Evolutionary conservation across 805 yeast species (phyloP), one percentile per base, ranked within the genome.

Genomic region (Myxozyma nipponensis): DNA sequence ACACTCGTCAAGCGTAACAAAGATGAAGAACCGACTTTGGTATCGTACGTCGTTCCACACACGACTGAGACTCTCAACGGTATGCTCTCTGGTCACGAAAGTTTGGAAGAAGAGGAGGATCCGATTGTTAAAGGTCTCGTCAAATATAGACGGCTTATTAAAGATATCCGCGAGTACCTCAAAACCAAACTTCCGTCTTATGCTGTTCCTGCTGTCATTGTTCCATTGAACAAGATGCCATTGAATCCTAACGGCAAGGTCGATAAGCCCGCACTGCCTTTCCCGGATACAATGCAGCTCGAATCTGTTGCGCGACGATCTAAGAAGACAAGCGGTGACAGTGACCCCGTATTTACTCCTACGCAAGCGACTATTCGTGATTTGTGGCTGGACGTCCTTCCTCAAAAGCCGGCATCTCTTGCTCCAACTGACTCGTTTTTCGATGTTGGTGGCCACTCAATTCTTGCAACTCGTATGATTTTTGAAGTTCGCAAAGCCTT

Each of bases 171-270:
- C 64, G 75, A 76, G n/a, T 83, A 83, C 64, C 77, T 93, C 69
- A 87, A 87, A 71, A 87, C 83, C 63, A 83, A 95, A 70, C 76
- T 93, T 51, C 97, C 98, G 0, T 77, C 85, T 13, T 93, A 93
- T 67, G 96, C 98, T 17, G 83, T 93, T 42, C 99, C 99, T 40
- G 77, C 96, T 0, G 74, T 91, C 32, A 82, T 93, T 63, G 91
- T 93, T 44, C 97, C 97, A 15, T 75, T 95, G 72, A 75, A 78
- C 23, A 83, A 81, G 62, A 71, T 93, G 65, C 98, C 98, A 23
- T 75, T 93, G 69, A 93, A 93, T 70, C 99, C 99, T 52, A 93
- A 93, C 67, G 99, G 99, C 62, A 93, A 93, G 70, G 88, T 93
- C 51, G 99, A 93, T 72, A 93, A 93, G 72, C 98, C 98, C 34